Evolutionary conservation across 768 basidiomycete genomes (phyloP), one percentile per base, ranked within the genome.

Genomic region (Chalciporus piperatus): DNA sequence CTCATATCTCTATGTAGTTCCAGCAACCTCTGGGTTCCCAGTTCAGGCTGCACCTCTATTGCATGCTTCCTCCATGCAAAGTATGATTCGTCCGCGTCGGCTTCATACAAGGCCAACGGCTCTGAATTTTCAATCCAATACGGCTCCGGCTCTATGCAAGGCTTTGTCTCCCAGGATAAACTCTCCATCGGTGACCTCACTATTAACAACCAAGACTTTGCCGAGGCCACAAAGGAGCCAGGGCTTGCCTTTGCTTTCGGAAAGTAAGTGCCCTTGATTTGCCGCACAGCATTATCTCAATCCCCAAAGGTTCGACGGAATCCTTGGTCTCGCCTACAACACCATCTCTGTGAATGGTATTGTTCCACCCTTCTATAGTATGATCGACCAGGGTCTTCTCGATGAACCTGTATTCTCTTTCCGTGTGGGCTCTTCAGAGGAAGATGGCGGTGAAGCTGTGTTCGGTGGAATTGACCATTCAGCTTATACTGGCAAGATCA

Each of bases 161-260:
- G 97, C 50, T 93, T 89, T 66, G 87, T 98, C 48, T 98, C 94
- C 11, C 83, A 82, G 52, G 97, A 99, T 61, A 66, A 64, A 4
- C 71, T 98, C 45, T 67, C 68, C 8, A 93, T 99, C 53, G 93
- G 92, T 35, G 97, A 97, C 67, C 67, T 99, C 41, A 68, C 69
- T 23, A 79, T 99, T 68, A 76, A 74, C 60, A 55, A 72, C 12
- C 89, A 91, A 67, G 87, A 93, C 64, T 99, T 99, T 61, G 96
- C 94, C 10, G 97, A 98, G 74, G 92, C 95, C 2, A 87, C 84
- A 52, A 91, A 92, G 70, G 96, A 98, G 67, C 97, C 97, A 19
- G 97, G 97, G 41, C 84, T 99, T 44, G 87, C 95, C 6, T 99
- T 99, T 67, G 96, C 97, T 23, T 98, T 96, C 58, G 93, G 92